Base-by-base conservation (phyloP, 768 basidiomycete genomes). In the Lentinula detonsa region DNA sequence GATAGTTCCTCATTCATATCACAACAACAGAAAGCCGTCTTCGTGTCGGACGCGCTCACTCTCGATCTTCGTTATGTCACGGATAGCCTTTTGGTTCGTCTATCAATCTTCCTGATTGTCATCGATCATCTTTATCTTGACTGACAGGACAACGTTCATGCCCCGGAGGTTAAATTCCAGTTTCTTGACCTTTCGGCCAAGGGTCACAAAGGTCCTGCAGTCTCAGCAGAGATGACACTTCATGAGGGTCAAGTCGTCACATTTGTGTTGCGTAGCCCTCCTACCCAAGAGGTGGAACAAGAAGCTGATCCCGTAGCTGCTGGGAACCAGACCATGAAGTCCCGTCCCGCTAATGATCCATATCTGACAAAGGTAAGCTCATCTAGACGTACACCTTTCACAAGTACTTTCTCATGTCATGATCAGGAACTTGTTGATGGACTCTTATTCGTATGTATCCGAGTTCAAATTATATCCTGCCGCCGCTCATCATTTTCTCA, bases 161-260 rank as follows among this genome's bases (percentile, higher is more conserved):
- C 65, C 3, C 92, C 94, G 0, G 62, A 74, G 1, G 75, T 95
- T 51, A 64, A 80, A 28, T 72, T 95, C 23, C 70, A 83, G 42
- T 71, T 81, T 18, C 79, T 91, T 9, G 88, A 94, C 68, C 75
- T 91, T 59, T 81, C 74, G n/a, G 72, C 66, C 0, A 83, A 87
- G 69, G 93, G 92, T 0, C 90, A 95, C 67, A 81, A 87, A 55
- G 95, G 95, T 1, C 76, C 78, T 3, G 86, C 81, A 7, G 82
- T 85, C 18, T 80, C 76, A 63, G 73, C 81, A 11, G 76, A 85
- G 16, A 75, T 98, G 53, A 73, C 76, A 28, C 76, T 98, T 21
- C 70, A 74, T 21, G 96, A 98, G 71, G 95, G 96, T 0, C 94
- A 99, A 71, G 81, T 81, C 16, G 86, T 98, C n/a, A 91, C 91